Conservation (phyloP, 2,329 filamentous ascomycete species). For the Aureobasidium sp. region DNA sequence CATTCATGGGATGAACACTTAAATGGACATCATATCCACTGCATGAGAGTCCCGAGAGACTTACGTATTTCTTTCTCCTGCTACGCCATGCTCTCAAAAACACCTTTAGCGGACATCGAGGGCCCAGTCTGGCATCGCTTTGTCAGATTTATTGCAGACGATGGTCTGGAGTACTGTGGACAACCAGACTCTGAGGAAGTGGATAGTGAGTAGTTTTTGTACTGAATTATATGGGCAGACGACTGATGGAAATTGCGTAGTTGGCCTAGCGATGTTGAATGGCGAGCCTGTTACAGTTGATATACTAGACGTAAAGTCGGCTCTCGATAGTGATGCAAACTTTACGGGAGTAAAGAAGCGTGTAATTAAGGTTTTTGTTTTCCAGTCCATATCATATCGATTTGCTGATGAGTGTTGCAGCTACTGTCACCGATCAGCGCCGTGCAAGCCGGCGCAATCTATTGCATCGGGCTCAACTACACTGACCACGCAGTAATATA, state of each 20-base stretch:
- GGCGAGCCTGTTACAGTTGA: background rate
- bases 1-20: too few species aligned
- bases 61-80: background rate
- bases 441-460: background rate
- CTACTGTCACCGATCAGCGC: background rate
- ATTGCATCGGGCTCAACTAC: slow-evolving; percentile 5
- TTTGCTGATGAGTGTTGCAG: background rate
- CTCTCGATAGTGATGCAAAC: background rate
- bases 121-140: slow-evolving; percentile 1
- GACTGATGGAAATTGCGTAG: background rate
- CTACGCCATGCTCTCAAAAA: background rate
- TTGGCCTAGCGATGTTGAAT: background rate
- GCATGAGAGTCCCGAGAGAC: background rate
- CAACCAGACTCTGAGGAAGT: background rate
- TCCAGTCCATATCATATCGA: too few species aligned
- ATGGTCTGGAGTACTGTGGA: slow-evolving; percentile 6
- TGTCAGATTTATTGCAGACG: background rate
- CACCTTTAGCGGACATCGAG: background rate
- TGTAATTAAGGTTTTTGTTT: background rate
- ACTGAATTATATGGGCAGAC: too few species aligned
- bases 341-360: background rate
- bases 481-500: background rate
- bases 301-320: background rate
- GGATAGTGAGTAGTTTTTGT: background rate
- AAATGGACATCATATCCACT: too few species aligned